These are phyloP conservation scores for Pelargonium hybrid DNA, from an alignment of 441 rosid genomes.

Conservation along the genomic window DNA sequence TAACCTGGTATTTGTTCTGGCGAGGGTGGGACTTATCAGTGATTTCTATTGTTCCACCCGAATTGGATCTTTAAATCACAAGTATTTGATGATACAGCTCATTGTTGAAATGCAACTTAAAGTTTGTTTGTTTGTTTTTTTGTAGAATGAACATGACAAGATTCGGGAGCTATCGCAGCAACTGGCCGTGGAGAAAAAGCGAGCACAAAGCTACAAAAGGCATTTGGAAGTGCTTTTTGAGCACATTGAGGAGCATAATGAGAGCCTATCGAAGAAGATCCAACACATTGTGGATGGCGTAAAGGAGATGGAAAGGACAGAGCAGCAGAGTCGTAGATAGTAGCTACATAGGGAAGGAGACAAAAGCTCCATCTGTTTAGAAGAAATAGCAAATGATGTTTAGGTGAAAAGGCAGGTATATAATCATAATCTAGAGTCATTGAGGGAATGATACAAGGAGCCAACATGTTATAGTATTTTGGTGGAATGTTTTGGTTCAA, in stretches of 20 bases:
- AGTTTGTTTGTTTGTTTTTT: neutral
- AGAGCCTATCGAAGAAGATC: conserved; percentile 67
- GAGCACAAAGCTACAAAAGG: conserved; percentile 74
- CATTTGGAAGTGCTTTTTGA: conserved; percentile 80
- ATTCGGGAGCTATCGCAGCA: conserved; percentile 86
- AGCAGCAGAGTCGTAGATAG: conserved; percentile 42
- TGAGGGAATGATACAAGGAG: no score
- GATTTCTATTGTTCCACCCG: no score
- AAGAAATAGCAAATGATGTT: no score
- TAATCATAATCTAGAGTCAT: no score
- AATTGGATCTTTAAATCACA: neutral
- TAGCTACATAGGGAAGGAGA: neutral
- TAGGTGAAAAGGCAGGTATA: no score
- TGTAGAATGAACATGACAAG: conserved; percentile 78
- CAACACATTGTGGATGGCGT: conserved; percentile 67
- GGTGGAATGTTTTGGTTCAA: neutral
- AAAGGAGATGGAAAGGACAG: conserved; percentile 55
- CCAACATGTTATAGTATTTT: neutral
- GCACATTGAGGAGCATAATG: conserved; percentile 82
- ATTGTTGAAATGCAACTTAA: conserved; percentile 2
- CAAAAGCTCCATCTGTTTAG: neutral
- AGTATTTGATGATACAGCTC: neutral
- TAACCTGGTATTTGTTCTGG: no score
- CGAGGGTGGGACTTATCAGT: no score
- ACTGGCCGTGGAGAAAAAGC: conserved; percentile 76